Percentiles rank a stretch among this genome's conserved stretches.
Conservation (phyloP, 2,329 filamentous ascomycete genomes). For the Fonsecaea pugnacius region DNA sequence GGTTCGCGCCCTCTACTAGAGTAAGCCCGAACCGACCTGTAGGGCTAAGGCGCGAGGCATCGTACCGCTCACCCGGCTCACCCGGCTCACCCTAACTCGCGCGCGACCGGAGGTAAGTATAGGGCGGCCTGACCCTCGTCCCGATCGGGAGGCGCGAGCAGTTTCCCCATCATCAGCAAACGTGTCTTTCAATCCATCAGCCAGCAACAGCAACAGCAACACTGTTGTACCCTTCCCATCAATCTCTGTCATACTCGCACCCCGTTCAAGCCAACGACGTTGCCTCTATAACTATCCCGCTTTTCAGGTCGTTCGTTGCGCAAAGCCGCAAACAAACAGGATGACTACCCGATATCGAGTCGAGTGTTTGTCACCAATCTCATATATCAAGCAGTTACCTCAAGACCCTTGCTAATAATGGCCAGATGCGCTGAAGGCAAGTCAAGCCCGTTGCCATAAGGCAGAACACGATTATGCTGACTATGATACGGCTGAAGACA, state of each 20-base stretch:
- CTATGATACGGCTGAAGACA: conserved; percentile 67
- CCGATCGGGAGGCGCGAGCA: too few species aligned
- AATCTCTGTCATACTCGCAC: not conserved
- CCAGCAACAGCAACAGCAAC: not conserved
- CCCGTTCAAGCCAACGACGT: not conserved
- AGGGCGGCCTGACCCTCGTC: too few species aligned
- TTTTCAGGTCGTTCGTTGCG: not conserved
- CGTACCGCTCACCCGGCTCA: too few species aligned
- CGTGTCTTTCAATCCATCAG: not conserved
- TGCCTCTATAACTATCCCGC: not conserved
- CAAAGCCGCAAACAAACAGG: not conserved
- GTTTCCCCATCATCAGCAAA: not conserved
- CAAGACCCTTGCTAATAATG: conserved; percentile 24
- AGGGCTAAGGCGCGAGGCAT: too few species aligned
- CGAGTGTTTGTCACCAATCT: conserved; percentile 65
- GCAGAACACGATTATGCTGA: conserved; percentile 16
- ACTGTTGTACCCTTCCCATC: not conserved
- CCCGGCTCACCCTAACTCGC: too few species aligned
- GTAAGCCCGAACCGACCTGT: too few species aligned
- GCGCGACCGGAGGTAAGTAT: too few species aligned
- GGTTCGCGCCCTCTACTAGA: too few species aligned
- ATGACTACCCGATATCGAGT: conserved; percentile 61
- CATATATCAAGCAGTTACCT: conserved; percentile 10
- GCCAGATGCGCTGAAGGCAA: conserved; percentile 67
- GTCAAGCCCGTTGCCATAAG: conserved; percentile 32